Base-by-base conservation (phyloP, 805 yeast species). In the Candida nanaspora region DNA sequence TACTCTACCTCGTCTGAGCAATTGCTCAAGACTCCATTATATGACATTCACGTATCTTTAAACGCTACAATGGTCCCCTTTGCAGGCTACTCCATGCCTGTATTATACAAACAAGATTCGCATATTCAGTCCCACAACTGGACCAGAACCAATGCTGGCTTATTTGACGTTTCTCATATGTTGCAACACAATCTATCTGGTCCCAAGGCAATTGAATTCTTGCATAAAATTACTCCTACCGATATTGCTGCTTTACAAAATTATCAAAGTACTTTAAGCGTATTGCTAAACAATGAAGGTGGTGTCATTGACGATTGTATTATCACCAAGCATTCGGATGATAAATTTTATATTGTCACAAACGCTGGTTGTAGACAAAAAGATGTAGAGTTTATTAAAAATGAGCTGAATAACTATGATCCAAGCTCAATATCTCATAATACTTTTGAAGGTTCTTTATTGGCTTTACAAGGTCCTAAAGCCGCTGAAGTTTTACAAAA, bases 141-240 rank as follows among this genome's bases (percentile, higher is more conserved):
- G 98, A 94, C 91, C 0, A 77, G 98, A 60, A 55, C 68, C 18
- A 76, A 85, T 46, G 88, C 89, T 29, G 98, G 98, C 6, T 68
- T 93, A 38, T 93, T 93, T 55, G 98, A 93, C 59, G 98, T 93
- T 39, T 86, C 96, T 41, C 98, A 93, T 63, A 93, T 93, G 98
- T 73, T 91, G 38, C 98, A 93, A 67, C 97, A 94, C 61, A 73
- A 69, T 33, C 61, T 93, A 44, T 57, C 62, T 2, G 98, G 98
- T 14, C 63, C 74, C 1, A 82, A 76, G 32, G 76, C 94, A 1
- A 65, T 77, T 6, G 67, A 68, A 4, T 78, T 91, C 41, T 68
- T 93, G 47, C 83, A 93, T 59, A 76, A 72, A 49, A 67, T 91
- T 38, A 86, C 96, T n/a, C 98, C 98, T 10, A 76, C 91, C 14